Base-by-base conservation (phyloP, 2,329 filamentous ascomycete genomes). In the Epichloe gansuensis region DNA sequence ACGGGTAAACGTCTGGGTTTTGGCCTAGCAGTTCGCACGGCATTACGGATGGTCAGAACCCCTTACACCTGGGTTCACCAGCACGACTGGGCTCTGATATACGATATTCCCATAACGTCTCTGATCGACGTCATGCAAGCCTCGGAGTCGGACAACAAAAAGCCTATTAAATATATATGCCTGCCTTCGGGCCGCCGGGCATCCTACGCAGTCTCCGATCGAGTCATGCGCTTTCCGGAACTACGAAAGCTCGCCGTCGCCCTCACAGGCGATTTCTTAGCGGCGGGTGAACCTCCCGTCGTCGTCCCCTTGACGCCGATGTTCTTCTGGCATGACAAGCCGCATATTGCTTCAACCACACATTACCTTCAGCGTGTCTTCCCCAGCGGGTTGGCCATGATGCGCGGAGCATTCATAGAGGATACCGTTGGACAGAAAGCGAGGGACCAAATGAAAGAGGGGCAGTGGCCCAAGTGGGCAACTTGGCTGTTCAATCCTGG, bases 281-380 rank as follows among this genome's bases (percentile, higher is more conserved):
- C 41, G 35, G 11, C 35, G 5, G 25, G 34, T n/a, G 36, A 31
- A 17, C 2, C 15, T 15, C 55, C 58, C 13, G 60, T 79, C 0
- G 25, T 8, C 11, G 38, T 54, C 7, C 72, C 74, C 0, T 60
- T 80, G 41, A 79, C 76, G 1, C 76, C 76, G 0, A 66, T 80
- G 51, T 80, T 78, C 63, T 77, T 79, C 58, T 80, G 76, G 76
- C 75, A 79, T 51, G 76, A 80, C 54, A 80, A 80, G 56, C 75
- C 76, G 0, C 76, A 80, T 52, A 54, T 80, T 2, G 75, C 72
- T 1, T 71, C 68, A 3, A 71, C 67, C 0, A 56, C 63, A 1
- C 76, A 80, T 56, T 80, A 80, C 51, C 65, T 78, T 0, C 57
- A 63, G 0, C 66, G 70, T 0, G 70, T 79, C 1, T 80, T 79